Conservation (phyloP, 1,139 yeast genomes). For the Groenewaldozyma auringiensis region DNA sequence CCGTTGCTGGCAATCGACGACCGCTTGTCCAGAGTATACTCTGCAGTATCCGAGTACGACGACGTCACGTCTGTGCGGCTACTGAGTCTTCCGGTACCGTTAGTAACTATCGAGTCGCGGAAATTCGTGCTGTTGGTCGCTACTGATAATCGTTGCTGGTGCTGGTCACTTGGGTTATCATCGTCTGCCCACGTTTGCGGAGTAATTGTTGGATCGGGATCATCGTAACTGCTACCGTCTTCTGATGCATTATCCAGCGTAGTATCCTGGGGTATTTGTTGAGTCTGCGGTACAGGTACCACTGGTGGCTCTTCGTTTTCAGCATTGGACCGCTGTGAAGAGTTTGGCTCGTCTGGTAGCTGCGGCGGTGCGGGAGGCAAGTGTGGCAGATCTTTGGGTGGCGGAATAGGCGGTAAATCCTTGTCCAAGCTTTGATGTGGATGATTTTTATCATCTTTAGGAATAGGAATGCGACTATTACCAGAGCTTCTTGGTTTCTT, state of each 20-base stretch:
- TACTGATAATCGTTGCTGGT: neutral
- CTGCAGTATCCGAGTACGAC: neutral
- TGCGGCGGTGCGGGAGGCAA: too few relatives aligned
- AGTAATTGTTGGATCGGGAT: neutral
- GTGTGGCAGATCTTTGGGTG: neutral
- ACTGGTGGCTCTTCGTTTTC: neutral
- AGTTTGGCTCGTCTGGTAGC: neutral
- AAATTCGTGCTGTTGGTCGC: neutral
- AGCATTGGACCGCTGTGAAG: neutral
- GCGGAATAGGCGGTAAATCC: neutral
- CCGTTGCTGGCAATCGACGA: neutral
- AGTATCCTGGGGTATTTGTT: too few relatives aligned
- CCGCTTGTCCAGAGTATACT: neutral
- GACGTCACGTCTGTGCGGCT: neutral
- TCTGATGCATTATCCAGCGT: too few relatives aligned
- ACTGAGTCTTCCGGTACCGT: neutral
- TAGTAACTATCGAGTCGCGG: neutral
- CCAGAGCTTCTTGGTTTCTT: neutral
- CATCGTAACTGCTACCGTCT: neutral
- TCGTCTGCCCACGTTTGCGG: neutral
- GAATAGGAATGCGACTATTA: neutral
- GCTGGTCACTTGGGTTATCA: neutral
- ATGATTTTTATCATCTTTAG: neutral
- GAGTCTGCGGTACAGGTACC: neutral
- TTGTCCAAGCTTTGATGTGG: too few relatives aligned